These are phyloP conservation scores for Rosa lucieae DNA, from an alignment of 306 rosid genomes.

Conservation along the genomic window DNA sequence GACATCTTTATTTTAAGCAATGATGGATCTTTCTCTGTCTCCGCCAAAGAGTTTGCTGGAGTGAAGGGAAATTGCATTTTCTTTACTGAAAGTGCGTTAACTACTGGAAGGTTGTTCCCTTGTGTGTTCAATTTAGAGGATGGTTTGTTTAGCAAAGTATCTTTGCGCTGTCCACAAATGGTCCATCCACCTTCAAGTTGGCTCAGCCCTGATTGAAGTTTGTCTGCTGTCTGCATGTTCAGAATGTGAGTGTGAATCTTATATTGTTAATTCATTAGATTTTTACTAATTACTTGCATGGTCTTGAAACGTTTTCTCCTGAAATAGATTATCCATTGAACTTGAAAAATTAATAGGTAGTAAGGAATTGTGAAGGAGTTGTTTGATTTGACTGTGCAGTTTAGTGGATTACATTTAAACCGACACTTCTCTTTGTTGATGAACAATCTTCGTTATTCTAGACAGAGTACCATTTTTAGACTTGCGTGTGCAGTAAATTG, in stretches of 20 bases:
- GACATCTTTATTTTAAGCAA: conserved; percentile 19
- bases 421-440: neutral
- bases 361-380: neutral
- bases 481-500: neutral
- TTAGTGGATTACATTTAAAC: neutral
- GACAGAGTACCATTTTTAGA: neutral
- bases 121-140: neutral
- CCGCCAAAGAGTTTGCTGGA: conserved; percentile 12
- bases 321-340: neutral
- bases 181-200: neutral
- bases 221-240: neutral
- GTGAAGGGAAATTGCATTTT: conserved; percentile 29
- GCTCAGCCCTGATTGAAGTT: neutral
- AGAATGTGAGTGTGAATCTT: neutral
- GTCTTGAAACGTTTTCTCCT: neutral
- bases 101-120: neutral
- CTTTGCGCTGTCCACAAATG: neutral
- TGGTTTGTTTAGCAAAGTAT: neutral
- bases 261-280: neutral
- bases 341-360: neutral
- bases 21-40: conserved; percentile 24
- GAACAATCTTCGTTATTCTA: neutral
- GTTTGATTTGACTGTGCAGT: neutral
- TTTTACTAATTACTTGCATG: neutral
- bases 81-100: neutral